Percentiles rank a stretch among this genome's conserved stretches.
Conservation (phyloP, 805 yeast genomes). For the Metschnikowia noctiluminum region DNA sequence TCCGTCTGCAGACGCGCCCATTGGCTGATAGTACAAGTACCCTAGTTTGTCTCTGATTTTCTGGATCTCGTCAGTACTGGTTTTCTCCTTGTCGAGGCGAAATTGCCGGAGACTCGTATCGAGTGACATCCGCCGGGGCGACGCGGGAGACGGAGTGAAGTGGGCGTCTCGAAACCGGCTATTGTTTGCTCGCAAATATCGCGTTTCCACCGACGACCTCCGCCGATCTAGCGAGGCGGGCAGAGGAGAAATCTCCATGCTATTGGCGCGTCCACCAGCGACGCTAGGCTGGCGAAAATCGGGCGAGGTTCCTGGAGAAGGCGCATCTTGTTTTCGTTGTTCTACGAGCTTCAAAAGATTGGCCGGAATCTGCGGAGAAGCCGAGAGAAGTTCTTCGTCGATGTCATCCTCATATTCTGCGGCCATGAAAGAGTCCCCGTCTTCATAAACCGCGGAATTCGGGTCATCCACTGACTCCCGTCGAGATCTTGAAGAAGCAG, state of each 20-base stretch:
- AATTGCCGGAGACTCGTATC: conserved; percentile 15
- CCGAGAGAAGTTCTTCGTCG: conserved; percentile 47
- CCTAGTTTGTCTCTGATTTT: conserved; percentile 22
- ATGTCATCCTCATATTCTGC: conserved; percentile 36
- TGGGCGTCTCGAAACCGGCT: conserved; percentile 20
- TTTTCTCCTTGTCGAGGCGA: conserved; percentile 10
- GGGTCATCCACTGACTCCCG: conserved; percentile 4
- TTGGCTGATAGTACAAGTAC: conserved; percentile 41
- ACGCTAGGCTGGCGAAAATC: conserved; percentile 16
- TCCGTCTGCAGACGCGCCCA: conserved; percentile 32
- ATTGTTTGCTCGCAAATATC: conserved; percentile 22
- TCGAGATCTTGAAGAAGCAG: background rate
- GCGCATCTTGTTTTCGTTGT: conserved; percentile 27
- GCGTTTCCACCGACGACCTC: conserved; percentile 32
- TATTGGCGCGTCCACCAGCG: conserved; percentile 18
- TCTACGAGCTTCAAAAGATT: conserved; percentile 55
- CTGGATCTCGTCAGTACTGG: conserved; percentile 13
- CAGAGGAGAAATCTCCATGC: conserved; percentile 17
- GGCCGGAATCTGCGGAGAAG: conserved; percentile 69
- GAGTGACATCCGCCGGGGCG: conserved; percentile 15
- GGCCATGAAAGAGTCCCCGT: conserved; percentile 22
- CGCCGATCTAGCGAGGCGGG: conserved; percentile 11
- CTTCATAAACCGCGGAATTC: conserved; percentile 9
- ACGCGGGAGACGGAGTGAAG: conserved; percentile 6
- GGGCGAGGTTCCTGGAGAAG: conserved; percentile 34